Base-by-base conservation (phyloP, 2,329 filamentous ascomycete species). In the Rhexocercosporidium sp. region DNA sequence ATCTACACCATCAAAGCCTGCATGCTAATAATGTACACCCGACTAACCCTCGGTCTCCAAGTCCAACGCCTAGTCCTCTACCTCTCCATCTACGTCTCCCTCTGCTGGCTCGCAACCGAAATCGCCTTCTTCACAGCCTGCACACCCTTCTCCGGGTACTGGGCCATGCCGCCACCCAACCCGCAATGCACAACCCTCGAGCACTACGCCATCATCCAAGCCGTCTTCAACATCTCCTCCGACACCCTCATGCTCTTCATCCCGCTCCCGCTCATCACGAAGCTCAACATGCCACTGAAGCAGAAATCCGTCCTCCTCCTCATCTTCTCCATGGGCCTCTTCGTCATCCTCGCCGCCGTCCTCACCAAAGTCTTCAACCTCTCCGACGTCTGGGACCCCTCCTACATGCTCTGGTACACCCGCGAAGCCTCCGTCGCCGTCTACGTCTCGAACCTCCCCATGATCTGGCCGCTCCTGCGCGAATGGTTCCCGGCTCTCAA, bases 161-260 rank as follows among this genome's bases (percentile, higher is more conserved):
- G 85, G 85, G 82, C 82, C 14, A 82, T 88, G 31, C 86, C 86
- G 0, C 81, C 84, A 0, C 75, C 82, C 2, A 68, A 44, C 46
- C 81, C 80, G 0, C 85, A 89, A 79, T 88, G 86, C 73, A 84
- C 85, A 1, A 85, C 85, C 0, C 82, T 84, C 2, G 80, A 83
- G 44, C 80, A 86, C 72, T 88, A 87, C 70, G 82, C 86, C 16
- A 86, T 88, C 56, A 83, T 85, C 16, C 86, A 88, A 70, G 83
- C 83, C 2, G 79, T 81, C 18, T 82, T 89, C 74, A 89, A 89
- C 71, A 84, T 89, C 61, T 82, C 84, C 2, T 87, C 85, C 47
- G 87, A 89, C 69, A 49, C 87, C 0, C 80, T 85, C 76, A 88
- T 89, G 72, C 83, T 89, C 37, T 70, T 81, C 2, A 83, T 89